These are phyloP conservation scores for Phytophthora lateralis DNA, from an alignment of 352 stramenopile genomes.

Conservation along the genomic window DNA sequence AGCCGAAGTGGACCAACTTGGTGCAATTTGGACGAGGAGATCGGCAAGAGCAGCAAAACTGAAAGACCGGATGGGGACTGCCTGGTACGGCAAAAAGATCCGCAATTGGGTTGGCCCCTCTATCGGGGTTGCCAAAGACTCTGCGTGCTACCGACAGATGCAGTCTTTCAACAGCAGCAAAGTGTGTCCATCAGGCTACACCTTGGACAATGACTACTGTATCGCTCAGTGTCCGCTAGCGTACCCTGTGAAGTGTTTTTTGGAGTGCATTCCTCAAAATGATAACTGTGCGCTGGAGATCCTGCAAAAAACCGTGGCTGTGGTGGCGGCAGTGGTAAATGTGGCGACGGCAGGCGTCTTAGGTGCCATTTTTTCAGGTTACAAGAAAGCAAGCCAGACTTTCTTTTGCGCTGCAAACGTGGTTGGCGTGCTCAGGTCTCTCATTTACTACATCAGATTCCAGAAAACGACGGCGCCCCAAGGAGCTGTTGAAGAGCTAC, in stretches of 20 bases:
- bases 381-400: slow-evolving; percentile 14
- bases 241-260: slow-evolving; percentile 59
- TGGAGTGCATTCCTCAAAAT: slow-evolving; percentile 70
- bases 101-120: slow-evolving; percentile 36
- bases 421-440: slow-evolving; percentile 7
- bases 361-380: slow-evolving; percentile 13
- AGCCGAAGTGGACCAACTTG: slow-evolving; percentile 24
- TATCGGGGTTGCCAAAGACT: slow-evolving; percentile 13
- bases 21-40: slow-evolving; percentile 33
- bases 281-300: slow-evolving; percentile 50
- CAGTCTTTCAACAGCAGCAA: slow-evolving; percentile 10
- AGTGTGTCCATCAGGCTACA: slow-evolving; percentile 22
- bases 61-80: slow-evolving; percentile 28
- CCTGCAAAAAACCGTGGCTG: slow-evolving; percentile 30
- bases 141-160: slow-evolving; percentile 23
- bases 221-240: slow-evolving; percentile 48
- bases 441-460: slow-evolving; percentile 40
- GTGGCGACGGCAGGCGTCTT: slow-evolving; percentile 39
- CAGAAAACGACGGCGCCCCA: slow-evolving; percentile 21
- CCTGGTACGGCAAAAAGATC: slow-evolving; percentile 34
- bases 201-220: slow-evolving; percentile 5
- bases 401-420: slow-evolving; percentile 29
- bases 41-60: slow-evolving; percentile 15
- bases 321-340: slow-evolving; percentile 39
- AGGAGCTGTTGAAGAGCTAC: slow-evolving; percentile 18